A percentile compares a stretch with the other conserved stretches of the same genome.
Evolutionary conservation across 2,329 filamentous ascomycete species (phyloP).

Genomic region (Beauveria medogensis): DNA sequence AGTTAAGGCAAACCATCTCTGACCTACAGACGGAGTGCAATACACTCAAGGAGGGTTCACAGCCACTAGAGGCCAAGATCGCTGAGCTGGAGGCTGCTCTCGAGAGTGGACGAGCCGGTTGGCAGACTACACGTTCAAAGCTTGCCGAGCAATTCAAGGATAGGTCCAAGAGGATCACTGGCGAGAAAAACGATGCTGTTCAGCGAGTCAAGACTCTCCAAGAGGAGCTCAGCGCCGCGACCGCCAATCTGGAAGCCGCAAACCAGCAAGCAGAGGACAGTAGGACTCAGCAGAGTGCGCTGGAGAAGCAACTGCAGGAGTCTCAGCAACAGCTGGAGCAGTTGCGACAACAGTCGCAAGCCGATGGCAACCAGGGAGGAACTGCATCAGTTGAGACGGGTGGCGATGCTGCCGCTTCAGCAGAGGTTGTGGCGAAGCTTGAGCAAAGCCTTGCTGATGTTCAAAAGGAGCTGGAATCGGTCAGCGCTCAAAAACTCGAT

Average conservation of each 20-base stretch:
- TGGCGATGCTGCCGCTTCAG: slow-evolving; percentile 29
- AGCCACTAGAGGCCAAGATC: slow-evolving; percentile 46
- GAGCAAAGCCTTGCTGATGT: slow-evolving; percentile 42
- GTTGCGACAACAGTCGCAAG: slow-evolving; percentile 27
- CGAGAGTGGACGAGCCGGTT: slow-evolving; percentile 46
- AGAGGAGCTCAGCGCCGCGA: slow-evolving; percentile 38
- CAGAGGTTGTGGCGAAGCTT: slow-evolving; percentile 39
- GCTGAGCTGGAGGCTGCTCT: slow-evolving; percentile 42
- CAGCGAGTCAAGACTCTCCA: slow-evolving; percentile 45
- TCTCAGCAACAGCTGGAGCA: slow-evolving; percentile 35
- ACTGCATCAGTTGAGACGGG: slow-evolving; percentile 36
- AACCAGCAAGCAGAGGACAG: slow-evolving; percentile 28
- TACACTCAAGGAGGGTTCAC: slow-evolving; percentile 40
- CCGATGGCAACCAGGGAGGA: slow-evolving; percentile 12
- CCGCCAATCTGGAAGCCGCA: slow-evolving; percentile 47
- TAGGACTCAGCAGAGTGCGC: slow-evolving; percentile 24
- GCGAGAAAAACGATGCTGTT: slow-evolving; percentile 45
- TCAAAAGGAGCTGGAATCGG: slow-evolving; percentile 55
- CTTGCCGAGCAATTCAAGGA: slow-evolving; percentile 58
- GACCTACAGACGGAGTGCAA: slow-evolving; percentile 59
- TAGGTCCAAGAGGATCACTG: slow-evolving; percentile 44
- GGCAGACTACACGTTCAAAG: slow-evolving; percentile 43
- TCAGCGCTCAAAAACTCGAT: slow-evolving; percentile 58
- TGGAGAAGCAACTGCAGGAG: slow-evolving; percentile 35
- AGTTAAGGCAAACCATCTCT: slow-evolving; percentile 70